A percentile compares a stretch with the other conserved stretches of the same genome.
phyloP scores from a whole-genome alignment of 257 asterid species.

The Henckelia pumila region DNA sequence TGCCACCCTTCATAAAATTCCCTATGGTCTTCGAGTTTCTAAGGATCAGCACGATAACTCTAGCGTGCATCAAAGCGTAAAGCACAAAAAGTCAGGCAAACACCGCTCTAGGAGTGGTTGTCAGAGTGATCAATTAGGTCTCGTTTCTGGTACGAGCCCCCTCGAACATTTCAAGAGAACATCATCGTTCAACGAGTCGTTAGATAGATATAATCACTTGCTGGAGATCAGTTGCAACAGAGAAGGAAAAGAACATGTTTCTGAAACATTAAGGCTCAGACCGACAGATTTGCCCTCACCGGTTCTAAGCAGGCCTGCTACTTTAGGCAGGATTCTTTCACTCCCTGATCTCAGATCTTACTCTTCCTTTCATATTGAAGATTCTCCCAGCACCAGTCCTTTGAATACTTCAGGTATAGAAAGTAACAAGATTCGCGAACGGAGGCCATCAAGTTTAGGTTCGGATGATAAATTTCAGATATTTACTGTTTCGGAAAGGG shows the following conservation, averaged over 20 bases:
- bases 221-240: slow-evolving; percentile 30
- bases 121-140: slow-evolving; percentile 9
- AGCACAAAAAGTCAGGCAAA: slow-evolving; percentile 23
- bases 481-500: slow-evolving; percentile 22
- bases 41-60: slow-evolving; percentile 28
- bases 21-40: slow-evolving; percentile 41
- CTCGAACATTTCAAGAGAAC: slow-evolving; percentile 37
- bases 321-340: slow-evolving; percentile 58
- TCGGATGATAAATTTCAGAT: slow-evolving; percentile 26
- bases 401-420: slow-evolving; percentile 20
- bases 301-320: slow-evolving; percentile 17
- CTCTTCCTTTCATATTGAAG: slow-evolving; percentile 43
- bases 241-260: slow-evolving; percentile 33
- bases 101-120: slow-evolving; percentile 19
- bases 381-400: slow-evolving; percentile 27
- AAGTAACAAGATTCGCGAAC: slow-evolving; percentile 25
- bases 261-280: slow-evolving; percentile 34
- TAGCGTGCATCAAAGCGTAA: slow-evolving; percentile 15
- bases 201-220: slow-evolving; percentile 44
- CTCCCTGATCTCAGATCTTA: slow-evolving; percentile 68
- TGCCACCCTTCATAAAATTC: slow-evolving; percentile 67
- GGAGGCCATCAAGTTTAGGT: slow-evolving; percentile 24
- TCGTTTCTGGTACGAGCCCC: slow-evolving; percentile 20
- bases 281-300: slow-evolving; percentile 26
- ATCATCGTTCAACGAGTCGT: slow-evolving; percentile 52